Conservation (phyloP, 75 land plant species). For the Pinus tabuliformis region DNA sequence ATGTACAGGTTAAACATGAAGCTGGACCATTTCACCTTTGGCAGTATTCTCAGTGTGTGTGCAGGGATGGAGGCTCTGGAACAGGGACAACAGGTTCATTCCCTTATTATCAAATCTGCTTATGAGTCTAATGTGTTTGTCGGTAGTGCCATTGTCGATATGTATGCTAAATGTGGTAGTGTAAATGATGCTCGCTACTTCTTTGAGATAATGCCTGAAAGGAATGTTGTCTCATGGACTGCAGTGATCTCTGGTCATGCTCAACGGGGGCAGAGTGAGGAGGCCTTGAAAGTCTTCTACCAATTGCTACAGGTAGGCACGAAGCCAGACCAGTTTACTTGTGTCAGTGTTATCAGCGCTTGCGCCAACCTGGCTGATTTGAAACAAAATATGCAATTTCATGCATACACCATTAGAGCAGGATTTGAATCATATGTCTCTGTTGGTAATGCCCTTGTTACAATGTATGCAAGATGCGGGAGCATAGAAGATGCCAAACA, state of each 20-base stretch:
- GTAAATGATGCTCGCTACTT: slow-evolving; percentile 13
- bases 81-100: slow-evolving; percentile 45
- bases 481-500: slow-evolving; percentile 30
- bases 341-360: slow-evolving; percentile 41
- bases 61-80: slow-evolving; percentile 31
- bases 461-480: slow-evolving; percentile 65
- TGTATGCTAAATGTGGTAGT: slow-evolving; percentile 29
- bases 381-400: slow-evolving; percentile 33
- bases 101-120: slow-evolving; percentile 27
- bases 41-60: slow-evolving; percentile 32
- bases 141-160: slow-evolving; percentile 2
- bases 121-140: slow-evolving; percentile 12
- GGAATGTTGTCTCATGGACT: neutral
- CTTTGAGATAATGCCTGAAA: slow-evolving; percentile 30
- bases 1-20: slow-evolving; percentile 25
- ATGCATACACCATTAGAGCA: slow-evolving; percentile 8
- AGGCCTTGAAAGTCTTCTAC: neutral
- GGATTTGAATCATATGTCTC: slow-evolving; percentile 32
- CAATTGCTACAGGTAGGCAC: slow-evolving; percentile 18
- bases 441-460: slow-evolving; percentile 44
- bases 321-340: slow-evolving; percentile 36
- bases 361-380: slow-evolving; percentile 36
- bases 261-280: neutral
- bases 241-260: neutral
- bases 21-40: slow-evolving; percentile 46